Evolutionary conservation across 305 asterid species (phyloP), one percentile per base, ranked within the genome.

Genomic region (Solanum chacoense): DNA sequence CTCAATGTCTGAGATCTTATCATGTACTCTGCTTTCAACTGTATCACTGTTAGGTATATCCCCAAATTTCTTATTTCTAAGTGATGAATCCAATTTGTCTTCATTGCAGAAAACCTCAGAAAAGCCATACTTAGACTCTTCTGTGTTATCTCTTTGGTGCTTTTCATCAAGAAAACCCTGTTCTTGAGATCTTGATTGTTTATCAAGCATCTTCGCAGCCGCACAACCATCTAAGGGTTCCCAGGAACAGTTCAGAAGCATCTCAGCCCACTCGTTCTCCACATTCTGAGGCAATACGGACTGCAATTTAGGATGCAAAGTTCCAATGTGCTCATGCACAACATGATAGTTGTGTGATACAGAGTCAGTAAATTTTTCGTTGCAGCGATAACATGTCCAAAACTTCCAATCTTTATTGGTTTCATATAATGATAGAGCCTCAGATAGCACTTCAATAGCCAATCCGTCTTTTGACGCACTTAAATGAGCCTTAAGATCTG

Each of bases 221-320:
- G 94, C 95, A 90, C 88, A 91, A 88, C 94, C 88, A 38, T 97
- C 98, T 87, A 97, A 88, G 6, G 99, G 98, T 92, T 93, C 96
- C 99, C 99, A 97, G 77, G 92, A 87, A 90, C 95, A 95, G 87
- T 91, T 94, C 36, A 96, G 92, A 91, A 97, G 96, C 98, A 95
- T 94, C 89, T 97, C 98, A 40, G 93, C 93, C 99, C 99, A 97
- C 91, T 95, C 95, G 79, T 91, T 92, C 80, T 95, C 98, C 91
- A 97, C 94, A 88, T 38, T 90, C 91, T 93, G 94, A 32, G 99
- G 99, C 89, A 96, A 86, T 73, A 93, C 84, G 16, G 95, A 91
- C 93, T 96, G 96, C 96, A 94, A 89, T 90, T 95, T 92, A 83
- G 98, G 98, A 90, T 89, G 77, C 90, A 96, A 93, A 91, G 91